phyloP scores from a whole-genome alignment of 345 rosid genomes.

The Eucalyptus melliodora region DNA sequence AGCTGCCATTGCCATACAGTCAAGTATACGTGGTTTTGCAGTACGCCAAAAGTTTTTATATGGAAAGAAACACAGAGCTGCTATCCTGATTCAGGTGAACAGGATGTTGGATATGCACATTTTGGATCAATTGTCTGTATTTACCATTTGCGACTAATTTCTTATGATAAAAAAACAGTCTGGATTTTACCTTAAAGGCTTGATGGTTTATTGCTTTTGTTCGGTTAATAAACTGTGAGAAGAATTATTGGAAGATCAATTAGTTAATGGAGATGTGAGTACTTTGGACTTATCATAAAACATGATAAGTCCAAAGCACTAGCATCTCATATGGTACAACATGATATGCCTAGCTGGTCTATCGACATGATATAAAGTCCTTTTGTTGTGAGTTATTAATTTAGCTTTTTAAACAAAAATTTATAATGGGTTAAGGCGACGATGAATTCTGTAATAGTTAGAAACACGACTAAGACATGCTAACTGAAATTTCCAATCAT shows the following conservation, averaged over 20 bases:
- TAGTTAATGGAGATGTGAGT: not conserved
- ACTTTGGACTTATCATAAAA: not conserved
- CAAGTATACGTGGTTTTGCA: constrained; percentile 55
- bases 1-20: constrained; percentile 53
- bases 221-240: not conserved
- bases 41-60: constrained; percentile 38
- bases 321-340: not conserved
- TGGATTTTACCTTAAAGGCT: not conserved
- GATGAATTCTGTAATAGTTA: not conserved
- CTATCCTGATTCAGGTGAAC: constrained; percentile 66
- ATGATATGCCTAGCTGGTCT: not conserved
- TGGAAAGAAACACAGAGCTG: constrained; percentile 61
- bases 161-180: not conserved
- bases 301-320: too few species aligned
- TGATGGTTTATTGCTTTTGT: not conserved
- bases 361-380: not conserved
- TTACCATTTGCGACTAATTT: not conserved
- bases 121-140: not conserved
- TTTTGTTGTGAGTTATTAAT: not conserved
- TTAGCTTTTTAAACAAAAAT: not conserved
- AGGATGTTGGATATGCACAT: not conserved
- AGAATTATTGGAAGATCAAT: not conserved
- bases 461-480: not conserved
- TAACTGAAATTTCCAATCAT: not conserved
- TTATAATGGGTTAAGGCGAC: not conserved